Evolutionary conservation across 192 early-diverging fungal genomes (phyloP).

Genomic region (Backusella morwellensis): DNA sequence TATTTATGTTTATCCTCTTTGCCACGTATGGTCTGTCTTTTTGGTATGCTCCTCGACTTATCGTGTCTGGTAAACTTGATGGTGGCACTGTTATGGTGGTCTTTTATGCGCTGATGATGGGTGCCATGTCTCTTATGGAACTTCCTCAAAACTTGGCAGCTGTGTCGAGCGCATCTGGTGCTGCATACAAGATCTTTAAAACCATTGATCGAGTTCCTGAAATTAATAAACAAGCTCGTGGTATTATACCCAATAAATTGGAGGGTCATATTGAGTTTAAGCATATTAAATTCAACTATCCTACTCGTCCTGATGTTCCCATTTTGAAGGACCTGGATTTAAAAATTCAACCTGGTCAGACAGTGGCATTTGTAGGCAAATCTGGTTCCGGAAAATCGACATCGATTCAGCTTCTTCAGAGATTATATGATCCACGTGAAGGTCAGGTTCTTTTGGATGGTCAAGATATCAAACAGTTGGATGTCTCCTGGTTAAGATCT

Average conservation of each 20-base stretch:
- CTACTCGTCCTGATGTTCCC: constrained; percentile 74
- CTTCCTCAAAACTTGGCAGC: constrained; percentile 68
- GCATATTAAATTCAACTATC: constrained; percentile 80
- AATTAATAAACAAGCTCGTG: constrained; percentile 60
- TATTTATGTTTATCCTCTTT: constrained; percentile 73
- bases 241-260: constrained; percentile 44
- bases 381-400: constrained; percentile 88
- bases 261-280: constrained; percentile 68
- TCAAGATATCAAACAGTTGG: constrained; percentile 65
- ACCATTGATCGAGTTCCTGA: constrained; percentile 77
- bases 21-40: constrained; percentile 73
- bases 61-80: constrained; percentile 36
- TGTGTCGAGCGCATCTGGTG: constrained; percentile 71
- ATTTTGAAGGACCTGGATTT: constrained; percentile 73
- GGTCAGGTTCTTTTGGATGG: constrained; percentile 73
- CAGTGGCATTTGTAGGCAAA: constrained; percentile 84
- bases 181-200: constrained; percentile 73
- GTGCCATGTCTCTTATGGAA: constrained; percentile 62
- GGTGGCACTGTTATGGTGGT: constrained; percentile 69
- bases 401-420: constrained; percentile 78
- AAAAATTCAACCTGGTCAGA: constrained; percentile 66
- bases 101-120: constrained; percentile 86
- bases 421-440: constrained; percentile 69
- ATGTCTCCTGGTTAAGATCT: constrained; percentile 76
- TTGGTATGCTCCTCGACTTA: constrained; percentile 73